Base-by-base conservation (phyloP, 1,284 basidiomycete genomes). In the Heterobasidion parviporum region DNA sequence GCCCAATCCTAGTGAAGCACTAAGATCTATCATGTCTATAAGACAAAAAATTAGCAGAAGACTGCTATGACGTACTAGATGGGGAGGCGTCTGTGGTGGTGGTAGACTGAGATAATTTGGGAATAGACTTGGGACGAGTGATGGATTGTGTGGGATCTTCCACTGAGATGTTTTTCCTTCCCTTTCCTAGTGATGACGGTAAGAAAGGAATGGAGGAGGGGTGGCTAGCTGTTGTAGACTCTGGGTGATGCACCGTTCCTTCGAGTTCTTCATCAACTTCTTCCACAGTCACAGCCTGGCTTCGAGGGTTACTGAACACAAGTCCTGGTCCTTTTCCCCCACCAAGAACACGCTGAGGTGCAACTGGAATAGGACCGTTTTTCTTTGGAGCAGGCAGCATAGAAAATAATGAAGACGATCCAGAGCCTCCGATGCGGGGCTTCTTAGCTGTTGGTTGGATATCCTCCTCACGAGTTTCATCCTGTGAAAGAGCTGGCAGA, bases 341-440 rank as follows among this genome's bases (percentile, higher is more conserved):
- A 5, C 88, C 88, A 6, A 91, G 74, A 9, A 87, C 78, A 44
- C 82, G 74, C 59, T 82, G 75, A 2, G 77, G 69, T 18, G 71
- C 65, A 8, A 66, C 62, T 8, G 10, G 59, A 2, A 72, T 64
- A 10, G 77, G 72, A n/a, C 68, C 73, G 54, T 75, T 79, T 61
- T 79, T 77, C 68, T 85, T 89, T 4, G 88, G 89, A 0, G 83
- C 80, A 50, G 89, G 89, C 8, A 92, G 74, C 82, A 90, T 89
- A 2, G 79, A 78, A 32, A 91, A 65, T 50, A 92, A 67, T 2
- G 82, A 78, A 0, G 89, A 90, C 44, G 80, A 34, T 7, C 50
- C 50, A 15, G 34, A 16, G 34, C 34, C 80, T 43, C 74, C 64
- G 8, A 81, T 66, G 50, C 79, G 77, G 18, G 74, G 72, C 63